Evolutionary conservation across 331 rosid genomes (phyloP).

Genomic region (Acacia concinna): DNA sequence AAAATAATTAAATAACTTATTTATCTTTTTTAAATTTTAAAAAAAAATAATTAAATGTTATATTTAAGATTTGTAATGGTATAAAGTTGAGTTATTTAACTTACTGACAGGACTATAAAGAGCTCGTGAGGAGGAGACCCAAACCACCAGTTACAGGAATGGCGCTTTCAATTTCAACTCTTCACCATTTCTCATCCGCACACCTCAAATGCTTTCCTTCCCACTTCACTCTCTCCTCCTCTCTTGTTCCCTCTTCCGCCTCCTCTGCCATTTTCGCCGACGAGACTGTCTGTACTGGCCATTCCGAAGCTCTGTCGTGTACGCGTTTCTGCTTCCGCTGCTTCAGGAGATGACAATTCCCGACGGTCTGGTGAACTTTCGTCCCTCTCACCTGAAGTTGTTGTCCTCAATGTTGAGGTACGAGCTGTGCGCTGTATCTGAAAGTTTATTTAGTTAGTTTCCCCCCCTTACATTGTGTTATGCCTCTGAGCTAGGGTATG

Average conservation of each 20-base stretch:
- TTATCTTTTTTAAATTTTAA: too few species aligned
- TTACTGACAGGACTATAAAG: too few species aligned
- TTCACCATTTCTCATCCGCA: constrained; percentile 22
- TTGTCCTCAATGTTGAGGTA: constrained; percentile 85
- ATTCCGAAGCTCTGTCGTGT: constrained; percentile 34
- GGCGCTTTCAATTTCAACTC: constrained; percentile 30
- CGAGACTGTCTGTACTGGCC: constrained; percentile 17
- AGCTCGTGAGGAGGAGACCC: too few species aligned
- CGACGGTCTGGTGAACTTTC: constrained; percentile 53
- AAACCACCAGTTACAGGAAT: constrained; percentile 33
- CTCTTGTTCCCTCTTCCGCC: constrained; percentile 8
- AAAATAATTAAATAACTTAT: too few species aligned
- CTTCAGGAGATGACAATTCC: constrained; percentile 46
- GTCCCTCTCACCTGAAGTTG: constrained; percentile 55
- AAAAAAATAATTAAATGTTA: too few species aligned
- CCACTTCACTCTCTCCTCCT: constrained; percentile 28
- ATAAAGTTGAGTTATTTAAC: too few species aligned
- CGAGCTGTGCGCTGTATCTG: constrained; percentile 1
- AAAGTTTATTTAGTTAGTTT: neutral
- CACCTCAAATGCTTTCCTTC: constrained; percentile 32
- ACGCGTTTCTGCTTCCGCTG: constrained; percentile 55
- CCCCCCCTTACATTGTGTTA: neutral
- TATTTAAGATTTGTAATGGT: too few species aligned
- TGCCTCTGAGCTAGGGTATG: constrained; percentile 66
- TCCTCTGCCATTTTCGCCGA: constrained; percentile 20